These are phyloP conservation scores for Fusarium bactridioides DNA, from an alignment of 2,329 filamentous ascomycete species.

Conservation along the genomic window DNA sequence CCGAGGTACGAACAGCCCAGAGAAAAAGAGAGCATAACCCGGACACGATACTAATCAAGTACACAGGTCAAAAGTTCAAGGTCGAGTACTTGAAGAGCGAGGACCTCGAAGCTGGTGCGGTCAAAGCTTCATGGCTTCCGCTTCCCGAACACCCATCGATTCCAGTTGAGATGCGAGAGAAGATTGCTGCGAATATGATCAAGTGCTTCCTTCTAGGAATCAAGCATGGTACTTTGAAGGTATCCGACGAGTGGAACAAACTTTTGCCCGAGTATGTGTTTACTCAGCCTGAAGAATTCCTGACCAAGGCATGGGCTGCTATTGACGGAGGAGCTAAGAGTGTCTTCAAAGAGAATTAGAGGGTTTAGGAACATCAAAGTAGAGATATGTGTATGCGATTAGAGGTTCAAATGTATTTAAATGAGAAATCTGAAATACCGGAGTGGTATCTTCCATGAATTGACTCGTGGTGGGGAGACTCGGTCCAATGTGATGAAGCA, in stretches of 20 bases:
- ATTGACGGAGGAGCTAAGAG: slow-evolving; percentile 19
- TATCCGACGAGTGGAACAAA: slow-evolving; percentile 54
- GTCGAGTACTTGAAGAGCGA: slow-evolving; percentile 24
- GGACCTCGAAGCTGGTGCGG: slow-evolving; percentile 29
- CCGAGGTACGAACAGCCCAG: slow-evolving; percentile 18
- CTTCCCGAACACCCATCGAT: slow-evolving; percentile 25
- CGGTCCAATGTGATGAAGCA: too few relatives aligned
- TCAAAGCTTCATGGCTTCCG: slow-evolving; percentile 40
- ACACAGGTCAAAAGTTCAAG: slow-evolving; percentile 29
- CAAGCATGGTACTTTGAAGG: slow-evolving; percentile 39
- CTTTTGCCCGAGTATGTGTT: slow-evolving; percentile 55
- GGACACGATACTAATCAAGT: neutral
- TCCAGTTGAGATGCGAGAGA: slow-evolving; percentile 27
- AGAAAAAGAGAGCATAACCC: rapidly evolving
- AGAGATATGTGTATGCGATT: neutral
- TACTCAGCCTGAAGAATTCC: slow-evolving; percentile 51
- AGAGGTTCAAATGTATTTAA: neutral
- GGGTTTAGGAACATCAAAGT: neutral
- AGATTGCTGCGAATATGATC: neutral
- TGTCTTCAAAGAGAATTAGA: neutral
- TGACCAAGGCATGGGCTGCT: slow-evolving; percentile 43
- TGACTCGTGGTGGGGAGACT: too few relatives aligned
- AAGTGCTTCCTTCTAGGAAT: slow-evolving; percentile 15
- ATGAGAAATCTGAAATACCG: neutral
- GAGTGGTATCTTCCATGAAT: neutral